These are phyloP conservation scores for Penicillium sp. DNA, from an alignment of 2,329 filamentous ascomycete species.

Conservation along the genomic window DNA sequence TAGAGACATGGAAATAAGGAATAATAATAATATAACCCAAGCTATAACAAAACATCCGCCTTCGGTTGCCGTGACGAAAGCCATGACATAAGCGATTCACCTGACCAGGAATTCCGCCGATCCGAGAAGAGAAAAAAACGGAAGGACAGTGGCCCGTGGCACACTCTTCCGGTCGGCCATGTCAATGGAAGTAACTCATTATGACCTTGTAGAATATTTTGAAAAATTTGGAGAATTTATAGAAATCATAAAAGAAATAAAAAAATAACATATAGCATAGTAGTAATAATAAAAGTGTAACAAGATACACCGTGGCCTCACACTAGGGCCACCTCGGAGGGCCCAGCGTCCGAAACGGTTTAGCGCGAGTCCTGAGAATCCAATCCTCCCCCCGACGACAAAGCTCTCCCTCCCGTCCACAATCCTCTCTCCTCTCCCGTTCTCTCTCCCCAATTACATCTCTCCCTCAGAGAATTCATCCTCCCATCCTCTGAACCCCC, in stretches of 20 bases:
- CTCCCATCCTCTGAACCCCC: slow-evolving; percentile 44
- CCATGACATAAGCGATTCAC: slow-evolving; percentile 33
- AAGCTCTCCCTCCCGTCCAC: slow-evolving; percentile 46
- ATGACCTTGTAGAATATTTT: neutral
- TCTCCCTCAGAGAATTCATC: slow-evolving; percentile 43
- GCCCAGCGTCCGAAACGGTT: slow-evolving; percentile 39
- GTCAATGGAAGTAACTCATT: neutral
- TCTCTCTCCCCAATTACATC: slow-evolving; percentile 42
- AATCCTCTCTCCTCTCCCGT: slow-evolving; percentile 42
- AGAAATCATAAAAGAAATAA: neutral
- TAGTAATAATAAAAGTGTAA: neutral
- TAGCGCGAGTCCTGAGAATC: slow-evolving; percentile 43
- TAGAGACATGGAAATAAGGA: neutral
- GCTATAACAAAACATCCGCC: neutral
- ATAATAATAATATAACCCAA: neutral
- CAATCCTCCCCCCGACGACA: slow-evolving; percentile 40
- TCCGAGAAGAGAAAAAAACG: slow-evolving; percentile 39
- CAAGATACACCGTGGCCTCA: slow-evolving; percentile 24
- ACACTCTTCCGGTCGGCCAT: slow-evolving; percentile 8
- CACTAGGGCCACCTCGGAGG: slow-evolving; percentile 43
- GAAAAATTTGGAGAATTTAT: neutral
- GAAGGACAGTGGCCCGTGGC: slow-evolving; percentile 27
- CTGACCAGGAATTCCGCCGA: slow-evolving; percentile 35
- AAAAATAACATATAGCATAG: neutral
- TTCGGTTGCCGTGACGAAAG: slow-evolving; percentile 37